phyloP scores from a whole-genome alignment of 495 filamentous ascomycete species.

The Penicillium crystallinum region DNA sequence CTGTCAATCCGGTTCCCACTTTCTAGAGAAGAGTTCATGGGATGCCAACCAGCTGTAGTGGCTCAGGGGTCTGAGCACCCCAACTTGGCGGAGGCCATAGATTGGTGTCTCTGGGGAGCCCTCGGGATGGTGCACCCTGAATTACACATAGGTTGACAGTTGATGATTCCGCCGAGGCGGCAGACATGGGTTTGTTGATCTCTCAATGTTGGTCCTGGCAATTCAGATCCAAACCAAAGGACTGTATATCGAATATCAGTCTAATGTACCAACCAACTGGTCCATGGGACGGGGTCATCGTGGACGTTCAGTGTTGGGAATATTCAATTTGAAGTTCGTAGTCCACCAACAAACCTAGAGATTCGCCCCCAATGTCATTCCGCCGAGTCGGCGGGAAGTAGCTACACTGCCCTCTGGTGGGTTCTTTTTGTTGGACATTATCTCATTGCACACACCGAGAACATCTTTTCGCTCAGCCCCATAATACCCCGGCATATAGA shows the following conservation, averaged over 20 bases:
- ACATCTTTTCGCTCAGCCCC: not conserved
- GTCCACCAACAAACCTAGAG: too few relatives aligned
- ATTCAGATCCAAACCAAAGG: not conserved
- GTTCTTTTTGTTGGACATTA: too few relatives aligned
- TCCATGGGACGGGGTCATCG: not conserved
- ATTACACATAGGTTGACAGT: not conserved
- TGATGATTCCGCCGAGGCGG: not conserved
- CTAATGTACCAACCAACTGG: not conserved
- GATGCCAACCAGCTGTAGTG: not conserved
- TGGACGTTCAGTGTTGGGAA: not conserved
- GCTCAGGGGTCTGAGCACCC: not conserved
- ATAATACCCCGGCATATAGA: not conserved
- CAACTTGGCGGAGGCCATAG: not conserved
- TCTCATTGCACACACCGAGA: not conserved
- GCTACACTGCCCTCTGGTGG: not conserved
- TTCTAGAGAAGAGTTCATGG: not conserved
- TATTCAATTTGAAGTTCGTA: too few relatives aligned
- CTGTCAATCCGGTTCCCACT: constrained; percentile 8
- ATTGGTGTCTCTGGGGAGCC: not conserved
- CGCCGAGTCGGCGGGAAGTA: not conserved
- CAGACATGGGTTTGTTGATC: not conserved
- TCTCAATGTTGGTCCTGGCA: not conserved
- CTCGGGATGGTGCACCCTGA: not conserved
- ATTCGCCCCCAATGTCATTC: not conserved
- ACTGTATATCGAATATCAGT: not conserved